A percentile compares a stretch with the other conserved stretches of the same genome.
These are phyloP conservation scores for Phoenix dactylifera DNA, from an alignment of 176 grass and related monocot genomes.

Conservation along the genomic window DNA sequence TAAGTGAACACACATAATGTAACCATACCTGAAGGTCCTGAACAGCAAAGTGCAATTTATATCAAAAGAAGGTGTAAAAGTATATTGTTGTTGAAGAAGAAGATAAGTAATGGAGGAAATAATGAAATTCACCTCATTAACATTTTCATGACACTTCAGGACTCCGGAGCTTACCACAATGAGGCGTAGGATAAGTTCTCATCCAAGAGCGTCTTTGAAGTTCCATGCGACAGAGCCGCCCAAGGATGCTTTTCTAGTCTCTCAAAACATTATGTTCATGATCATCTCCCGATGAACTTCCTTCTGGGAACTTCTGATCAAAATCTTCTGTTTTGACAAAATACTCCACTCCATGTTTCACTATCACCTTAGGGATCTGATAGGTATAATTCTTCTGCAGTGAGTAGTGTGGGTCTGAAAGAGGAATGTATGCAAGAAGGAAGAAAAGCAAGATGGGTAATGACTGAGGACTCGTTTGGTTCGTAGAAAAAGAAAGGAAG, in stretches of 20 bases:
- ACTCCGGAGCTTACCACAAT: conserved; percentile 61
- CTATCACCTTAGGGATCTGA: conserved; percentile 47
- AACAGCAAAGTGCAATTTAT: too few species aligned
- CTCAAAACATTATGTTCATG: conserved; percentile 60
- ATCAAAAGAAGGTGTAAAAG: too few species aligned
- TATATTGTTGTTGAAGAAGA: not conserved
- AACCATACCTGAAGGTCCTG: too few species aligned
- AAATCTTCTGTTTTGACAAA: conserved; percentile 74
- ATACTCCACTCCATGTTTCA: conserved; percentile 61
- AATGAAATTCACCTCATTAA: conserved; percentile 21
- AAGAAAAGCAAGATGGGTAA: conserved; percentile 46
- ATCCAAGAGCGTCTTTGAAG: conserved; percentile 51
- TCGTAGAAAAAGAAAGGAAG: too few species aligned
- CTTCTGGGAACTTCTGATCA: conserved; percentile 59
- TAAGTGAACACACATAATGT: too few species aligned
- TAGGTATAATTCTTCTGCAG: conserved; percentile 52
- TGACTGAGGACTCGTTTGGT: conserved; percentile 20
- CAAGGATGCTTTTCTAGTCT: conserved; percentile 52
- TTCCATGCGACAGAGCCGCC: conserved; percentile 59
- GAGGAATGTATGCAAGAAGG: conserved; percentile 41
- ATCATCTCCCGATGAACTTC: conserved; percentile 45
- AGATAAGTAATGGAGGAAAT: not conserved
- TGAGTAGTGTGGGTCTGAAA: conserved; percentile 47
- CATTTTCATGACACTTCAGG: conserved; percentile 32
- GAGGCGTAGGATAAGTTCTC: conserved; percentile 48